Evolutionary conservation across 2,329 filamentous ascomycete species (phyloP).

Genomic region (Cordyceps fumosorosea): DNA sequence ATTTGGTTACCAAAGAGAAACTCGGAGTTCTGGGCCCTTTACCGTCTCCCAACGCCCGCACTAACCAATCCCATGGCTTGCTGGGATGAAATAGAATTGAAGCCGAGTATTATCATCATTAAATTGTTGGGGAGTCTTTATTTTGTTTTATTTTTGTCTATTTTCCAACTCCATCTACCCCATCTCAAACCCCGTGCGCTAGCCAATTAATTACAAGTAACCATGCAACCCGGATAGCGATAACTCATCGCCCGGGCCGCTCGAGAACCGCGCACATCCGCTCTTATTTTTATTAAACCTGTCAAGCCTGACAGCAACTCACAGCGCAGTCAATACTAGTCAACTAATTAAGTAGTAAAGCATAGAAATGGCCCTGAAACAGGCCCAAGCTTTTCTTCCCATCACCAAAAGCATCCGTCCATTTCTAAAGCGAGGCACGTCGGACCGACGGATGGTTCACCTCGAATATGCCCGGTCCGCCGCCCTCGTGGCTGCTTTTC

Average conservation of each 20-base stretch:
- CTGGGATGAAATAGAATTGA: background rate
- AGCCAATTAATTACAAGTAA: too few species aligned
- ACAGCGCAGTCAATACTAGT: too few species aligned
- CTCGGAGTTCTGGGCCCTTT: background rate
- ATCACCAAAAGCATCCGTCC: background rate
- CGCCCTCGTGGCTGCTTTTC: too few species aligned
- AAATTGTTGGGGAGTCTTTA: background rate
- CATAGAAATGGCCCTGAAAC: background rate
- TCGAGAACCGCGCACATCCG: too few species aligned
- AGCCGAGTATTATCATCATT: background rate
- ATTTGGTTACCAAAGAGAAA: background rate
- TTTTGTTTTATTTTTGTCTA: background rate
- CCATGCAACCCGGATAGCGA: too few species aligned
- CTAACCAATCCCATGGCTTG: background rate
- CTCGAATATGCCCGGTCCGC: too few species aligned
- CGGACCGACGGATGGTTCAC: too few species aligned
- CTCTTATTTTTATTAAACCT: too few species aligned
- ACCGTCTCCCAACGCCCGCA: background rate
- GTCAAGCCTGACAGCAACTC: too few species aligned
- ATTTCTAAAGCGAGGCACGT: too few species aligned
- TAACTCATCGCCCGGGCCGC: too few species aligned
- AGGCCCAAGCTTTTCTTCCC: background rate
- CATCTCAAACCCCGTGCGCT: background rate
- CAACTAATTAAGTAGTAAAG: too few species aligned
- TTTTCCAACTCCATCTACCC: background rate